Conservation (phyloP, 129 eudicot genomes). For the Flaveria brownii region DNA sequence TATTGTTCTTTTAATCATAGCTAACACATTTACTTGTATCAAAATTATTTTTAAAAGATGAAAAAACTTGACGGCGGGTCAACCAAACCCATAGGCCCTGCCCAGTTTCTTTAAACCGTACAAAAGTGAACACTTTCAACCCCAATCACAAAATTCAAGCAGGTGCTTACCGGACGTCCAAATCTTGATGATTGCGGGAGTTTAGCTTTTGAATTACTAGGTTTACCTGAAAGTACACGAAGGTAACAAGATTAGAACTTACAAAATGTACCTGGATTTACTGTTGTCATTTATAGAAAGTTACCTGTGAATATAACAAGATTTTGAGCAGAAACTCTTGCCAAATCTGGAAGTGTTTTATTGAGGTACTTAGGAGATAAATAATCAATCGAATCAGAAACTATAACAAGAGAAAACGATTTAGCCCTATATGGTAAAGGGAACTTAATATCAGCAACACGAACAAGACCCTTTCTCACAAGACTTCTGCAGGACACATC, state of each 20-base stretch:
- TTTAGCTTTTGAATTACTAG: conserved; percentile 60
- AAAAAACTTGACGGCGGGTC: not conserved
- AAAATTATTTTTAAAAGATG: too few species aligned
- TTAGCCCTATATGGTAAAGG: conserved; percentile 69
- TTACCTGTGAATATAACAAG: conserved; percentile 78
- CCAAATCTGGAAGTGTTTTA: conserved; percentile 81
- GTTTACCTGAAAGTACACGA: conserved; percentile 46
- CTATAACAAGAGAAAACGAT: conserved; percentile 70
- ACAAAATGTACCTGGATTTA: not conserved
- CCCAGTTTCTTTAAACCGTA: not conserved
- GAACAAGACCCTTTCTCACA: conserved; percentile 71
- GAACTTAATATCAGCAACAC: conserved; percentile 79
- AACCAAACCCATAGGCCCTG: not conserved
- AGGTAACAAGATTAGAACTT: not conserved
- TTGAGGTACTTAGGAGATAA: conserved; percentile 72
- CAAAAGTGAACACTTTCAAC: conserved; percentile 8
- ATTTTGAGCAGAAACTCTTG: conserved; percentile 71
- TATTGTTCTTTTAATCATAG: not conserved
- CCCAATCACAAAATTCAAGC: not conserved
- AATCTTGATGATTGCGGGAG: conserved; percentile 62
- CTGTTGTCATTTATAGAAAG: not conserved
- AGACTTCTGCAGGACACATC: conserved; percentile 61
- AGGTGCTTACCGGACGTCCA: conserved; percentile 73
- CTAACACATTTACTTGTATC: not conserved
- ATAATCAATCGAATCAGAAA: conserved; percentile 79